A percentile compares a stretch with the other conserved stretches of the same genome.
Evolutionary conservation across 352 stramenopile species (phyloP).

Genomic region (Phytophthora megakarya): DNA sequence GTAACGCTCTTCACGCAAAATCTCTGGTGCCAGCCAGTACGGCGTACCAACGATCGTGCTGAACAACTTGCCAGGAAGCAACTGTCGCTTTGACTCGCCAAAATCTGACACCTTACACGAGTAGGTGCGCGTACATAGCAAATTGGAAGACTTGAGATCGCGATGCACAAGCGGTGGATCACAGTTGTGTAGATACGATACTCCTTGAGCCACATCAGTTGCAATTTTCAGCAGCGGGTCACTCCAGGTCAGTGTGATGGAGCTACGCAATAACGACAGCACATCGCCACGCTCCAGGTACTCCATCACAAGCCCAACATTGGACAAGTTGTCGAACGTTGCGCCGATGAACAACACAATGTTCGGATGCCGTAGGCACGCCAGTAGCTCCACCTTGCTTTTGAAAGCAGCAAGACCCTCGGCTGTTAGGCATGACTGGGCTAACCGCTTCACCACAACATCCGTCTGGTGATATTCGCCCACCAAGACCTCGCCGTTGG

Average conservation of each 20-base stretch:
- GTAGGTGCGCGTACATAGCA: slow-evolving; percentile 75
- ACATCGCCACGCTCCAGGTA: slow-evolving; percentile 81
- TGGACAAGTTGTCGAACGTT: slow-evolving; percentile 82
- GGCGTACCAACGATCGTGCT: slow-evolving; percentile 83
- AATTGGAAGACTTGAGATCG: slow-evolving; percentile 83
- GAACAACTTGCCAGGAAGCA: slow-evolving; percentile 50
- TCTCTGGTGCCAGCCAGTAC: slow-evolving; percentile 88
- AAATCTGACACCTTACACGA: slow-evolving; percentile 88
- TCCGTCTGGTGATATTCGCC: slow-evolving; percentile 78
- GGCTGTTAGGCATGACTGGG: slow-evolving; percentile 57
- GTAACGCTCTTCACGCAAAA: slow-evolving; percentile 82
- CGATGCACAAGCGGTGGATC: slow-evolving; percentile 80
- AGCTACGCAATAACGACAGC: slow-evolving; percentile 58
- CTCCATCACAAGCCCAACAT: slow-evolving; percentile 79
- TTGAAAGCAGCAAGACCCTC: slow-evolving; percentile 78
- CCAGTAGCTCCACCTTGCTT: slow-evolving; percentile 75
- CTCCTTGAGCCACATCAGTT: slow-evolving; percentile 79
- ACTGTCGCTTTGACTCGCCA: slow-evolving; percentile 70
- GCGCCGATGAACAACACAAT: slow-evolving; percentile 89
- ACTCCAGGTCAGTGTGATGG: slow-evolving; percentile 74
- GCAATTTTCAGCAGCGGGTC: slow-evolving; percentile 82
- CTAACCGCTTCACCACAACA: slow-evolving; percentile 80
- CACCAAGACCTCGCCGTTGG: slow-evolving; percentile 66
- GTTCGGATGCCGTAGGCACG: slow-evolving; percentile 81
- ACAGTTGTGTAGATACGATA: slow-evolving; percentile 84